Evolutionary conservation across 75 land plant species (phyloP).

Genomic region (Ceratopteris richardii): DNA sequence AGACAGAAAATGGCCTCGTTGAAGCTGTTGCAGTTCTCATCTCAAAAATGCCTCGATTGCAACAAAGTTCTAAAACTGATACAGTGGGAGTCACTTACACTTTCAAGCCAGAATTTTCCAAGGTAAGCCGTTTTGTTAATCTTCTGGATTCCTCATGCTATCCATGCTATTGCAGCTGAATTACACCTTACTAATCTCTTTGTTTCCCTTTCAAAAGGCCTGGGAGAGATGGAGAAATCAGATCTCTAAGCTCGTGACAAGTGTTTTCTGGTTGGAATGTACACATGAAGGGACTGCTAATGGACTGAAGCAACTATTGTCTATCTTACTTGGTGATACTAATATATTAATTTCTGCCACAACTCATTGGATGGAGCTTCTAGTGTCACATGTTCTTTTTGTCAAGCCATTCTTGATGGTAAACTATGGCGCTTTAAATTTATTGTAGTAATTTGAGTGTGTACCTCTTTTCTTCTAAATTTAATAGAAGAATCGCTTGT

Average conservation of each 20-base stretch:
- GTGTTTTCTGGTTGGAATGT: constrained; percentile 81
- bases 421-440: no score
- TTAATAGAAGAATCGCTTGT: neutral
- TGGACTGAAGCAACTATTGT: constrained; percentile 64
- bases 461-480: neutral
- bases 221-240: constrained; percentile 90
- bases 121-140: constrained; percentile 35
- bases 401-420: constrained; percentile 84
- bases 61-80: constrained; percentile 48
- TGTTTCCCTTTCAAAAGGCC: constrained; percentile 30
- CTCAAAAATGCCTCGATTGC: constrained; percentile 85
- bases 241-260: constrained; percentile 58
- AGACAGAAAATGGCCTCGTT: constrained; percentile 97
- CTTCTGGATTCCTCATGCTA: neutral
- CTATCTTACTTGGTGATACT: constrained; percentile 67
- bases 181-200: neutral
- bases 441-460: no score
- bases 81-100: constrained; percentile 55
- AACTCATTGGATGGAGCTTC: constrained; percentile 83
- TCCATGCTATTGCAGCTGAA: neutral
- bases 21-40: constrained; percentile 87
- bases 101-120: constrained; percentile 79
- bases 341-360: constrained; percentile 45
- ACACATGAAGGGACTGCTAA: constrained; percentile 49
- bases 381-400: constrained; percentile 71